A percentile compares a stretch with the other conserved stretches of the same genome.
Evolutionary conservation across 192 early-diverging fungal genomes (phyloP).

Genomic region (Gorgonomyces haynaldii): DNA sequence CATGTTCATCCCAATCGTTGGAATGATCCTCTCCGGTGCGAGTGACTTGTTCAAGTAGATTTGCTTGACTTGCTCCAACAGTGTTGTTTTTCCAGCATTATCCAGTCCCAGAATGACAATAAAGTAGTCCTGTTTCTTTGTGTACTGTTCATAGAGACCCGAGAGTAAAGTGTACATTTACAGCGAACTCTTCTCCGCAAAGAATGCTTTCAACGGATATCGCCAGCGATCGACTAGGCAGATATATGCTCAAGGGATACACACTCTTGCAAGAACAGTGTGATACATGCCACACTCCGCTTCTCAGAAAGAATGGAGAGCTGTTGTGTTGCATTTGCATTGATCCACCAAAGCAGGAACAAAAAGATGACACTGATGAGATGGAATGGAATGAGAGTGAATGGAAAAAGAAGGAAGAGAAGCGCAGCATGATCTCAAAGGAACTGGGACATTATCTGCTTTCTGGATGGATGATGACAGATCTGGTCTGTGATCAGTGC

Average conservation of each 20-base stretch:
- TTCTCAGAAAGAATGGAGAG: too few relatives aligned
- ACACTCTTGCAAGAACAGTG: slow-evolving; percentile 8
- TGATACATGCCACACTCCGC: slow-evolving; percentile 8
- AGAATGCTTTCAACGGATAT: not conserved
- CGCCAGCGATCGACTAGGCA: not conserved
- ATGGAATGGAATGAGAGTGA: too few relatives aligned
- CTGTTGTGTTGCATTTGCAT: too few relatives aligned
- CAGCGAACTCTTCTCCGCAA: not conserved
- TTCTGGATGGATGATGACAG: too few relatives aligned
- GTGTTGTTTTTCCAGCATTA: slow-evolving; percentile 96
- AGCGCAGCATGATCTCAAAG: too few relatives aligned
- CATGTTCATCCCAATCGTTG: slow-evolving; percentile 90
- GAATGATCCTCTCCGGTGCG: slow-evolving; percentile 78
- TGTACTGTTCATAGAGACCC: slow-evolving; percentile 81
- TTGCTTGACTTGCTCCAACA: slow-evolving; percentile 83
- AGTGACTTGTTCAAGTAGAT: slow-evolving; percentile 64
- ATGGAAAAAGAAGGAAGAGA: too few relatives aligned
- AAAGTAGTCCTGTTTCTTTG: slow-evolving; percentile 82
- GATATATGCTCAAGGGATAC: slow-evolving; percentile 5
- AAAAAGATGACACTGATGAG: too few relatives aligned
- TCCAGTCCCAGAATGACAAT: slow-evolving; percentile 95
- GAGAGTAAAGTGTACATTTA: slow-evolving; percentile 84
- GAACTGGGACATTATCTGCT: too few relatives aligned
- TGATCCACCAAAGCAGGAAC: too few relatives aligned
- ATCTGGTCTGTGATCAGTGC: too few relatives aligned